Evolutionary conservation across 306 rosid genomes (phyloP).

Genomic region (Trifolium dubium): DNA sequence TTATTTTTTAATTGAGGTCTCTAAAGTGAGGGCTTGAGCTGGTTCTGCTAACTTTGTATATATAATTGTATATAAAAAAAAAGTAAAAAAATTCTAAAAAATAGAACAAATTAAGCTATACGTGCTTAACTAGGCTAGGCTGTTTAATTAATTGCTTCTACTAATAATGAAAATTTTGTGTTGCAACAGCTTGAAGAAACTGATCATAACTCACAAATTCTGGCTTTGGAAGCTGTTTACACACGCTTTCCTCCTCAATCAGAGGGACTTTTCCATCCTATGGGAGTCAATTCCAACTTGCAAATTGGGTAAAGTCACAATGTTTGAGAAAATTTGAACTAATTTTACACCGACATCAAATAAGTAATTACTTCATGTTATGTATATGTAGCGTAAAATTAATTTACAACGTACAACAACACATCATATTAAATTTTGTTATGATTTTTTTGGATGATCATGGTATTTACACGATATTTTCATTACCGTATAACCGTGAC

Average conservation of each 20-base stretch:
- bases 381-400: too few species aligned
- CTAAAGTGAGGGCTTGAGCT: too few species aligned
- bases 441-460: too few species aligned
- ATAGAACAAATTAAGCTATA: neutral
- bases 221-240: neutral
- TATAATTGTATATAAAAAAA: neutral
- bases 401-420: too few species aligned
- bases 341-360: too few species aligned
- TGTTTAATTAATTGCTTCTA: neutral
- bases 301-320: constrained; percentile 67
- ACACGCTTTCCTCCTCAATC: constrained; percentile 53
- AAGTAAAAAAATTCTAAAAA: neutral
- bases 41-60: too few species aligned
- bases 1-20: too few species aligned
- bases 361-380: too few species aligned
- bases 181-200: constrained; percentile 69
- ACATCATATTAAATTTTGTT: too few species aligned
- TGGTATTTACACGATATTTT: too few species aligned
- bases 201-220: constrained; percentile 27
- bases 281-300: constrained; percentile 54
- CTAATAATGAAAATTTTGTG: neutral
- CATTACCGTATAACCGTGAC: too few species aligned
- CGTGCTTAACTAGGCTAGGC: neutral
- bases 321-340: too few species aligned
- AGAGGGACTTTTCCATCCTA: constrained; percentile 56